A percentile compares a stretch with the other conserved stretches of the same genome.
Evolutionary conservation across 345 rosid genomes (phyloP).

Genomic region (Conringia planisiliqua): DNA sequence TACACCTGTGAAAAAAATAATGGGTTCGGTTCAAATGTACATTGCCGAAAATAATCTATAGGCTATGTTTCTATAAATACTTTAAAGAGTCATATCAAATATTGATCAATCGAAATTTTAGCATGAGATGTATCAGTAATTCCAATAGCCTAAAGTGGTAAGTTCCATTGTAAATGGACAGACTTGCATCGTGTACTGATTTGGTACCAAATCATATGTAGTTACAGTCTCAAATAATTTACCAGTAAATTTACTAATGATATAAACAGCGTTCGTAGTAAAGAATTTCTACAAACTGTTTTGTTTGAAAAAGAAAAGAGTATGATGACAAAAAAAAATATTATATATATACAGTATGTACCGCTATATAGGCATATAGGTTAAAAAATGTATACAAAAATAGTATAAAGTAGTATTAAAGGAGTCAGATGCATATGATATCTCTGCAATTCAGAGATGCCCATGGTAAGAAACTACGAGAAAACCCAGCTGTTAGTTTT

Average conservation of each 20-base stretch:
- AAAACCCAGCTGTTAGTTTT: slow-evolving; percentile 23
- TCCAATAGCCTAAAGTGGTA: slow-evolving; percentile 8
- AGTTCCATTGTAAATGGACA: neutral
- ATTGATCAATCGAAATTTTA: neutral
- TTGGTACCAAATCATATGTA: slow-evolving; percentile 13
- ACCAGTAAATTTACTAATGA: neutral
- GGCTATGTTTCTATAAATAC: neutral
- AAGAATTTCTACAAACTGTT: neutral
- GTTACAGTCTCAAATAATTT: neutral
- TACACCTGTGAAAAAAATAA: neutral
- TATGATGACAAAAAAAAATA: neutral
- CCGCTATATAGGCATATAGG: neutral
- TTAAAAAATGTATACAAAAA: neutral
- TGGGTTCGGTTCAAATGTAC: neutral
- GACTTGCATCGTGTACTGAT: slow-evolving; percentile 14
- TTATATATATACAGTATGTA: neutral
- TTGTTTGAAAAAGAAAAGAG: neutral
- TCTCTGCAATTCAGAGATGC: slow-evolving; percentile 31
- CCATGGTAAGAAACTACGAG: slow-evolving; percentile 24
- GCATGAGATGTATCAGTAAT: neutral
- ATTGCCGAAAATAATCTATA: neutral
- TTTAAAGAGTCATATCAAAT: neutral
- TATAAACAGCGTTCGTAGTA: neutral
- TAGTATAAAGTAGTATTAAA: neutral
- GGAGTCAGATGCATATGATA: slow-evolving; percentile 35